phyloP scores from a whole-genome alignment of 1,284 basidiomycete species.

The Thelephora terrestris region DNA sequence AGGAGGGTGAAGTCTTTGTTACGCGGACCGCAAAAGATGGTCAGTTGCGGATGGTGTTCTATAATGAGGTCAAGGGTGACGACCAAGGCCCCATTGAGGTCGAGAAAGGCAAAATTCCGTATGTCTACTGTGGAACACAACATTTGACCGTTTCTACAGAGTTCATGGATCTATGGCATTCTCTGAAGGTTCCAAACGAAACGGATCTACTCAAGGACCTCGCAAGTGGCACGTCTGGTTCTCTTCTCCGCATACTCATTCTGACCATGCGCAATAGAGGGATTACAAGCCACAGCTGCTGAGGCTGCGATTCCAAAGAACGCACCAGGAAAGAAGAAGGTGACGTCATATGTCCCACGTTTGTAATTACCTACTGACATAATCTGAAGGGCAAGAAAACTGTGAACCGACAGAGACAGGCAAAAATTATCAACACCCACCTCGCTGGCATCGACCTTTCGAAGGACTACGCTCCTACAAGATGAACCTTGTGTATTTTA shows the following conservation, averaged over 20 bases:
- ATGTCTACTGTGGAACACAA: not conserved
- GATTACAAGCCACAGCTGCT: conserved; percentile 64
- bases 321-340: conserved; percentile 59
- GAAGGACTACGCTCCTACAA: conserved; percentile 45
- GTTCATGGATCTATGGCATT: conserved; percentile 81
- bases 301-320: conserved; percentile 44
- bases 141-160: conserved; percentile 35
- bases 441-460: conserved; percentile 78
- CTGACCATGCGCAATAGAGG: conserved; percentile 38
- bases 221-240: conserved; percentile 42
- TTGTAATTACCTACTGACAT: not conserved
- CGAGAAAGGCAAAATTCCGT: conserved; percentile 59
- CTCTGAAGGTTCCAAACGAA: conserved; percentile 74
- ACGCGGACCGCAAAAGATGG: conserved; percentile 79
- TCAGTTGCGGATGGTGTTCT: conserved; percentile 80
- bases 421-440: conserved; percentile 83
- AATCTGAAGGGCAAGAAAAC: conserved; percentile 47
- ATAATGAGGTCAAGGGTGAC: conserved; percentile 77
- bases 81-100: conserved; percentile 63
- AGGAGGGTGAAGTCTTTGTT: conserved; percentile 80
- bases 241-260: conserved; percentile 6
- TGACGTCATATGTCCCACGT: not conserved
- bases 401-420: conserved; percentile 64
- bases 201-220: conserved; percentile 72
- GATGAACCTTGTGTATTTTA: not conserved